Evolutionary conservation across 2,329 filamentous ascomycete genomes (phyloP).

Genomic region (Aspergillus japonicus): DNA sequence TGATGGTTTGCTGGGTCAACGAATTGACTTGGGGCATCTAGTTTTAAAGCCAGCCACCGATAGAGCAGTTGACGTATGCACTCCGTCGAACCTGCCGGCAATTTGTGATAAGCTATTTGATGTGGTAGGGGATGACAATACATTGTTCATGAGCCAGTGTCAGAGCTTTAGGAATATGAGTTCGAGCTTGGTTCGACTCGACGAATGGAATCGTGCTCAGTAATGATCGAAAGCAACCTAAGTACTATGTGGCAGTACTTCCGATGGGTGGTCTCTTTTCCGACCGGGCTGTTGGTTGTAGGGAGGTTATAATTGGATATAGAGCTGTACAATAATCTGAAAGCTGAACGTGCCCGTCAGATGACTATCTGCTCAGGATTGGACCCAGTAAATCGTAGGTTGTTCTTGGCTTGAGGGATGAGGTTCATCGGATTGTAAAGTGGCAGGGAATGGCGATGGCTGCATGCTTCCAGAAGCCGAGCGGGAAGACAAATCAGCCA

Average conservation of each 20-base stretch:
- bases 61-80: neutral
- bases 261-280: neutral
- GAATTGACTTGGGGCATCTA: too few species aligned
- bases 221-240: neutral
- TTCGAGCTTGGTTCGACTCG: too few species aligned
- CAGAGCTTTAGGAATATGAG: neutral
- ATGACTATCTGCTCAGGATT: neutral
- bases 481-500: neutral
- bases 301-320: neutral
- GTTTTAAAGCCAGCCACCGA: neutral
- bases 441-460: neutral
- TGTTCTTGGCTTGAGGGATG: neutral
- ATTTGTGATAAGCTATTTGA: neutral
- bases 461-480: neutral
- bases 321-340: neutral
- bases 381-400: neutral
- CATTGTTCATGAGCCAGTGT: neutral
- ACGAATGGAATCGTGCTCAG: too few species aligned
- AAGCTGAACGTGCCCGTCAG: neutral
- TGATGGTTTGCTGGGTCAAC: neutral
- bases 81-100: too few species aligned
- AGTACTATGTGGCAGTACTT: neutral
- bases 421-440: neutral
- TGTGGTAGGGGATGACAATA: neutral
- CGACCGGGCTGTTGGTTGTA: neutral